phyloP scores from a whole-genome alignment of 257 asterid species.

The Gynochthodes officinalis region DNA sequence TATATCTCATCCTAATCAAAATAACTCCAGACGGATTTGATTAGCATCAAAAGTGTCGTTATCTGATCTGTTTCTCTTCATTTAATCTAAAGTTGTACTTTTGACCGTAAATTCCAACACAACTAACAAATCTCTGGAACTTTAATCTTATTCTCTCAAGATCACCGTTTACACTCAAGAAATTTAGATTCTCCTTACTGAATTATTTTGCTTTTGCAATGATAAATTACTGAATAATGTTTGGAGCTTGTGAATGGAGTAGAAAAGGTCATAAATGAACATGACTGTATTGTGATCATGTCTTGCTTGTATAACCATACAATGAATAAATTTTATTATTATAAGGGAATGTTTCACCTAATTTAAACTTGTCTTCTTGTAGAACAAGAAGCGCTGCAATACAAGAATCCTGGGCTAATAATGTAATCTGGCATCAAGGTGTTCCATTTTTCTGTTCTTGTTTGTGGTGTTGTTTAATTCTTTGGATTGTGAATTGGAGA shows the following conservation, averaged over 20 bases:
- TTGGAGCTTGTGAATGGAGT: neutral
- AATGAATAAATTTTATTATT: neutral
- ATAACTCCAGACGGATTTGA: neutral
- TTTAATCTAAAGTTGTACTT: neutral
- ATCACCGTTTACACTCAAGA: neutral
- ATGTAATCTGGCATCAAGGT: conserved; percentile 91
- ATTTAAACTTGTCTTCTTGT: conserved; percentile 28
- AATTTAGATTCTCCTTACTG: neutral
- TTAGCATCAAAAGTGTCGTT: no score
- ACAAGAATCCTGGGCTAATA: conserved; percentile 81
- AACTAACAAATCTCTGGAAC: neutral
- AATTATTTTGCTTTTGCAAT: no score
- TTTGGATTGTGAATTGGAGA: neutral
- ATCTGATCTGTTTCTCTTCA: neutral
- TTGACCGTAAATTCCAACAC: neutral
- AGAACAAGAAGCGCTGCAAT: conserved; percentile 79
- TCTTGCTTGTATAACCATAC: neutral
- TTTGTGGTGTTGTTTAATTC: neutral
- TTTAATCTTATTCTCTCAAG: neutral
- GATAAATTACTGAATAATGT: neutral
- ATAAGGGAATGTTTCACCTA: neutral
- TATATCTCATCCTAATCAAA: neutral
- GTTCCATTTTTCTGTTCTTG: neutral
- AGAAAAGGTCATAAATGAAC: neutral
- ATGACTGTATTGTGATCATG: neutral